Base-by-base conservation (phyloP, 2,329 filamentous ascomycete genomes). In the Zymoseptoria ardabiliae region DNA sequence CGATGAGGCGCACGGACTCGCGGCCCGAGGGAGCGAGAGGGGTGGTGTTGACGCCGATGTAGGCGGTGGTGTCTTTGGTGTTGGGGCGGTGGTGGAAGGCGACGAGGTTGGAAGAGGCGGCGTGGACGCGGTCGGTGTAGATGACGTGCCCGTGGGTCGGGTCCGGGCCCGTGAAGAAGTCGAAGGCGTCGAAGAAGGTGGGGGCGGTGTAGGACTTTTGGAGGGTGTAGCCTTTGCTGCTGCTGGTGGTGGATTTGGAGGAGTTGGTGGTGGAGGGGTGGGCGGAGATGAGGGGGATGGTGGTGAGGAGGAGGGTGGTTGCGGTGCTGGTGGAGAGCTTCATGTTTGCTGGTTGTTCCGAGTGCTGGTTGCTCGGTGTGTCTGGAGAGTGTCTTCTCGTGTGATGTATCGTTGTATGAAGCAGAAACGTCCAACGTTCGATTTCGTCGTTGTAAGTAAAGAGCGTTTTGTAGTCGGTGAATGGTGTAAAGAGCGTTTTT, bases 11-110 rank as follows among this genome's bases (percentile, higher is more conserved):
- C 8, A 83, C 70, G 56, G 77, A 79, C 13, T 74, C 71, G 3
- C 80, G 72, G 54, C 76, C 76, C 8, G 71, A 66, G 5, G 73
- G 71, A 8, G 73, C 69, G 25, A 45, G 19, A 21, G 25, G 28
- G 10, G 63, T 73, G 53, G 67, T 68, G 50, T 82, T 79, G 20
- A 79, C 78, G 54, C 79, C 78, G 59, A 81, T 74, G 56, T 77
- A 77, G 19, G 77, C 74, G 9, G 70, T 69, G 49, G 63, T 65
- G 10, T 65, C 62, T 49, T 70, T 69, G 19, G 70, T 66, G 35
- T 65, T 63, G 4, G 70, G 64, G 54, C 73, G 66, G 62, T 73
- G 72, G 66, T 79, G 76, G 58, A 79, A 72, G 54, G 75, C 76
- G 56, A 73, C 68, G 30, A 71, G 69, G 50, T 71, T 68, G 9